These are phyloP conservation scores for Russula brevipes DNA, from an alignment of 768 basidiomycete species.

Conservation along the genomic window DNA sequence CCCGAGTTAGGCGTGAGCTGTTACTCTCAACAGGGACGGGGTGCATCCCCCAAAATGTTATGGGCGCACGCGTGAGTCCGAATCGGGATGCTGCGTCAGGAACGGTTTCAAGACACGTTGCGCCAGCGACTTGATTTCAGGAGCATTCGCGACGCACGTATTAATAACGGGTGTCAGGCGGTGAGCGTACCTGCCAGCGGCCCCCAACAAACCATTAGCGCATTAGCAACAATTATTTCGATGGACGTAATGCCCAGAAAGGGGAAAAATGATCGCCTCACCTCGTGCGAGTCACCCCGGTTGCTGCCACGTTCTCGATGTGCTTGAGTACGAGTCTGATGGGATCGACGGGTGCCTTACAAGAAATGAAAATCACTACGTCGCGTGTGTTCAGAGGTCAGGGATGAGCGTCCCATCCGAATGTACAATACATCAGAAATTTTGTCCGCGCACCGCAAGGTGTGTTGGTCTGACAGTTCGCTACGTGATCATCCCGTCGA, in stretches of 20 bases:
- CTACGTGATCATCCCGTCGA: slow-evolving; percentile 35
- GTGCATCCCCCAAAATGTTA: not conserved
- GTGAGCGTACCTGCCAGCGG: slow-evolving; percentile 50
- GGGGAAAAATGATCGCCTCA: slow-evolving; percentile 28
- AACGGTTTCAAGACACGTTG: slow-evolving; percentile 48
- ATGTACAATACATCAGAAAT: not conserved
- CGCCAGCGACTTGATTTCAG: slow-evolving; percentile 64
- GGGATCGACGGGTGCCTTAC: slow-evolving; percentile 72
- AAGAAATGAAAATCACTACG: slow-evolving; percentile 74
- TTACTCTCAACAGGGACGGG: not conserved
- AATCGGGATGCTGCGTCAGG: slow-evolving; percentile 42
- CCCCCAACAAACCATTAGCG: too few species aligned
- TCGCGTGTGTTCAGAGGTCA: not conserved
- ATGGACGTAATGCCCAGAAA: not conserved
- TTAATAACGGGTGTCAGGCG: slow-evolving; percentile 67
- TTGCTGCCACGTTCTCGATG: slow-evolving; percentile 54
- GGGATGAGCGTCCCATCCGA: slow-evolving; percentile 6
- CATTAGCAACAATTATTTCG: not conserved
- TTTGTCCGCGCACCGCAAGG: slow-evolving; percentile 55
- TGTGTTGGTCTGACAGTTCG: slow-evolving; percentile 73
- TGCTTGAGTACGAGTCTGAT: slow-evolving; percentile 62
- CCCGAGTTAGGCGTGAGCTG: not conserved
- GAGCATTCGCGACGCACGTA: slow-evolving; percentile 60
- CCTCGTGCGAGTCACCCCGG: slow-evolving; percentile 65
- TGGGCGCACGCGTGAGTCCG: slow-evolving; percentile 42